Percentiles rank a stretch among this genome's conserved stretches.
These are phyloP conservation scores for Actinomucor elegans DNA, from an alignment of 371 early-diverging fungal species.

Conservation along the genomic window DNA sequence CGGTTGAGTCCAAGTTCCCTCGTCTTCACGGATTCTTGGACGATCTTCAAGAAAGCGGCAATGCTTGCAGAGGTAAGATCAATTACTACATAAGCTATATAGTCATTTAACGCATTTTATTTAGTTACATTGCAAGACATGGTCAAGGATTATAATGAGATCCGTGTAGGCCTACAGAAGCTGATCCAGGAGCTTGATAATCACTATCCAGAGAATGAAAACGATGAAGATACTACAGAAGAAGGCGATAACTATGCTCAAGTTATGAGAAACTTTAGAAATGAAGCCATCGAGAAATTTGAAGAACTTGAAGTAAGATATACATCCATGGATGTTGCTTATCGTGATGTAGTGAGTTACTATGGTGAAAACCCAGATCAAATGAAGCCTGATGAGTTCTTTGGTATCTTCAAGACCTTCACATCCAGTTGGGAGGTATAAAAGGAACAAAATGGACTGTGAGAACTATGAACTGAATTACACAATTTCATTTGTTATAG, in stretches of 20 bases:
- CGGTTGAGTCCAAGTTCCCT: conserved; percentile 69
- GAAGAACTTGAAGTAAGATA: conserved; percentile 51
- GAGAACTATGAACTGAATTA: too few relatives aligned
- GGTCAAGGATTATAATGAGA: conserved; percentile 55
- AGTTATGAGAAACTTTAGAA: conserved; percentile 52
- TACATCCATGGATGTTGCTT: conserved; percentile 64
- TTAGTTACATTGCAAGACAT: conserved; percentile 58
- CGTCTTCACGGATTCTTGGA: conserved; percentile 63
- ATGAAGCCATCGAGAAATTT: conserved; percentile 47
- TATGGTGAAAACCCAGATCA: conserved; percentile 82
- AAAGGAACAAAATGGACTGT: too few relatives aligned
- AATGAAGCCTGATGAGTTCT: conserved; percentile 89
- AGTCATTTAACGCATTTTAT: neutral
- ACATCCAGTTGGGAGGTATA: conserved; percentile 72
- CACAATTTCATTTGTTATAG: conserved; percentile 16
- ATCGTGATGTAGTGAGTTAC: conserved; percentile 66
- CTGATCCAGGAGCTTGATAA: conserved; percentile 48
- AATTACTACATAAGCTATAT: conserved; percentile 3
- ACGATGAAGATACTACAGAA: conserved; percentile 30
- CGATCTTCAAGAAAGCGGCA: conserved; percentile 71
- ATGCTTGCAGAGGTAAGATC: conserved; percentile 76
- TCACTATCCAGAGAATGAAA: conserved; percentile 41
- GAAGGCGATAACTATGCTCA: conserved; percentile 44
- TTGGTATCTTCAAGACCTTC: conserved; percentile 84
- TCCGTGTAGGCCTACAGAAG: conserved; percentile 57